Evolutionary conservation across 345 rosid genomes (phyloP), one percentile per base, ranked within the genome.

Genomic region (Salix udensis): DNA sequence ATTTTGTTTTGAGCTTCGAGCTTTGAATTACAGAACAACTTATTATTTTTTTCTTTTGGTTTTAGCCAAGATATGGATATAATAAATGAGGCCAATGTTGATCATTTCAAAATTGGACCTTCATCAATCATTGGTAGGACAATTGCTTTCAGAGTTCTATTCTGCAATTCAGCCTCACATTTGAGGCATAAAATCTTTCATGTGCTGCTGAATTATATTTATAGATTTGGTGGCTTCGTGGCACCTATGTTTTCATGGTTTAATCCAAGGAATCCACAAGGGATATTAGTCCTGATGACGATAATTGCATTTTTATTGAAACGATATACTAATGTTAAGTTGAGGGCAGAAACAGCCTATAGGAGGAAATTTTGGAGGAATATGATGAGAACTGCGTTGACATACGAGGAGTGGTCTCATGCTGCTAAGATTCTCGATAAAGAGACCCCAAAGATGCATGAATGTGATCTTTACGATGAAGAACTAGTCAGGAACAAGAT

Each of bases 361-460:
- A 53, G 97, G 73, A 91, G 99, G 88, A 96, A 96, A 55, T 96
- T 96, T 79, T 96, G 99, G 99, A 92, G 98, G 91, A 94, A 93
- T 40, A 88, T 92, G 99, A 96, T 89, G 98, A 89, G 95, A 28
- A 66, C 86, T 6, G 97, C 98, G 6, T 78, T 94, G 84, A 92
- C 98, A 39, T 91, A 92, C 42, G 99, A 96, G 86, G 99, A 96
- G 69, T 96, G 99, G 99, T 90, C 95, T 75, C 99, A 93, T 81
- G 98, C 99, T 68, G 97, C 99, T 68, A 94, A 92, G 89, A 96
- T 96, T 98, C 85, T 94, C 16, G 99, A 96, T 15, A 96, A 83
- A 66, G 99, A 94, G 80, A 88, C 97, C 5, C 89, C 87, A 0
- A 93, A 86, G 86, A 64, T 93, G 94, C 89, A 87, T 68, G 98